Base-by-base conservation (phyloP, 305 asterid species). In the Euphrasia arctica region DNA sequence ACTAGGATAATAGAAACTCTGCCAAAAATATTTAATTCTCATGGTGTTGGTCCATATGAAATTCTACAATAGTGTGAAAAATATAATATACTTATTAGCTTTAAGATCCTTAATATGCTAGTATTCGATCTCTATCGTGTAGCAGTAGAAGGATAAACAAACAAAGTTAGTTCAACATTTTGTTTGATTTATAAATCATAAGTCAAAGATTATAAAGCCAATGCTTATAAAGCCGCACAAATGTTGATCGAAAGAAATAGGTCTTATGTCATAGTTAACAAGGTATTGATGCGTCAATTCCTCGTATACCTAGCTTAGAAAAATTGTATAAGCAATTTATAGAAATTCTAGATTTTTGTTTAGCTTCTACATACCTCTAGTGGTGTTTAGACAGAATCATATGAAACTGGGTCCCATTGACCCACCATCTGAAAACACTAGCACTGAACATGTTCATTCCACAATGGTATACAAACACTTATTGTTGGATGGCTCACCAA, bases 391-490 rank as follows among this genome's bases (percentile, higher is more conserved):
- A 92, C 88, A 42, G 94, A 90, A 78, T 84, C 89, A 73, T 34
- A 69, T 63, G 85, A 80, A 74, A 92, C 89, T 72, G 98, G 96
- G 74, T 92, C 98, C 98, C 98, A 92, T 69, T 92, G 98, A n/a
- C n/a, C n/a, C n/a, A n/a, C n/a, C n/a, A n/a, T n/a, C n/a, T n/a
- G n/a, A n/a, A n/a, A n/a, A n/a, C n/a, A n/a, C n/a, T n/a, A n/a
- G n/a, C n/a, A n/a, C n/a, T n/a, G n/a, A n/a, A n/a, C n/a, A n/a
- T n/a, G n/a, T n/a, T n/a, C n/a, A n/a, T n/a, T n/a, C n/a, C n/a
- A n/a, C n/a, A n/a, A n/a, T n/a, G n/a, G n/a, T n/a, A n/a, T n/a
- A n/a, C n/a, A n/a, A n/a, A n/a, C n/a, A n/a, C n/a, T n/a, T n/a
- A n/a, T n/a, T n/a, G n/a, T n/a, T n/a, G n/a, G n/a, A n/a, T n/a